Base-by-base conservation (phyloP, 2,329 filamentous ascomycete genomes). In the Cryphonectria radicalis region DNA sequence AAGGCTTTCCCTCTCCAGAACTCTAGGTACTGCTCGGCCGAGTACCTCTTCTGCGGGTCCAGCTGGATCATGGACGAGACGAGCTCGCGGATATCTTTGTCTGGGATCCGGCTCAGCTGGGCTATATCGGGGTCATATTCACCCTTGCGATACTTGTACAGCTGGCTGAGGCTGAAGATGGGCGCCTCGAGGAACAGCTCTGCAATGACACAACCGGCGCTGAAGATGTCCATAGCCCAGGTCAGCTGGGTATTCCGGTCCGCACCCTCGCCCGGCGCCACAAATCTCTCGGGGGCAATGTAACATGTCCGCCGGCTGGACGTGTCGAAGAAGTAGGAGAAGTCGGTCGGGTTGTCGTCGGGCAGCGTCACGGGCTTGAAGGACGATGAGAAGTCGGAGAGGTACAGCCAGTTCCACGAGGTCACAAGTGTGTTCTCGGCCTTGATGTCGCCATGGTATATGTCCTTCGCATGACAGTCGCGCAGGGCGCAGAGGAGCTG, bases 161-260 rank as follows among this genome's bases (percentile, higher is more conserved):
- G 88, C 80, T 98, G 95, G 76, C 94, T 97, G 14, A 99, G 87
- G n/a, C 91, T 97, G 81, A 99, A 98, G n/a, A 98, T 95, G 11
- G 97, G 95, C 0, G 94, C 89, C 82, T 99, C 96, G 7, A 98
- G 88, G 76, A 99, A 98, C 53, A 99, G 86, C 80, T 99, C 96
- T 1, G 96, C 96, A 77, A 99, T 97, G 55, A 98, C 95, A 79
- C 97, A 99, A 10, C 96, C 96, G 32, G 92, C 92, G 80, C 96
- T 98, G 84, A 99, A 99, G 50, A 99, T 92, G 79, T 99, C 96
- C 97, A 99, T 99, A 53, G 96, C 95, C 95, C 95, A 98, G 5
- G 87, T 90, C 77, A 90, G 82, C 83, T 89, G 84, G 79, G 89
- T 80, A 69, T 84, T 81, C 53, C 86, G 88, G 65, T 91, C 88